Base-by-base conservation (phyloP, 345 rosid species). In the Populus tremula region DNA sequence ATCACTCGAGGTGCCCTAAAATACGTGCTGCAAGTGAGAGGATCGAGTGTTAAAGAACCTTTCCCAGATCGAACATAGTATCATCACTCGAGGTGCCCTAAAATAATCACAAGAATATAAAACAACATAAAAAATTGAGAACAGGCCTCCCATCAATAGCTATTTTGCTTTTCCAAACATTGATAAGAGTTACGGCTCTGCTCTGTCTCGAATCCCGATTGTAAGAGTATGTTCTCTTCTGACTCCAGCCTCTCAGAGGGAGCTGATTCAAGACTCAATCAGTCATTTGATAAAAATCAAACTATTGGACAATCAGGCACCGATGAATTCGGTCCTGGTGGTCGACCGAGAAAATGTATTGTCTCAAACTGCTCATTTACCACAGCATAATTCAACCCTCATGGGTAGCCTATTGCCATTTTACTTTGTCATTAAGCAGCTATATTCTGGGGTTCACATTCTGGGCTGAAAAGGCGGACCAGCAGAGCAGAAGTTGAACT, bases 391-490 rank as follows among this genome's bases (percentile, higher is more conserved):
- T 29, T 49, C 71, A 64, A 47, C 29, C 72, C 65, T 63, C 27
- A 12, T 17, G 21, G 9, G n/a, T 18, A 47, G 36, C 35, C 41
- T 23, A 4, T 27, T 16, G 67, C 74, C 14, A 59, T 31, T 35
- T 31, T 35, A 49, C 59, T 23, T 76, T 71, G 77, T 95, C 98
- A 79, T 87, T 1, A 93, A 6, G 98, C 98, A 84, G 85, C 93
- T 81, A 95, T 91, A 63, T 93, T 95, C 85, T 92, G 99, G 21
- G 97, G 97, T 78, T 95, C 99, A 63, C 97, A 95, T 84, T 95
- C 99, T 21, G 97, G 97, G 73, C 96, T 92, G 31, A 93, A 87
- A 39, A 95, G 92, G 75, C 90, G 91, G 59, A 95, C 99, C 81
- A 93, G 91, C 66, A 85, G 54, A 21, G 97, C 91, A 18, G 93